Conservation (phyloP, 768 basidiomycete genomes). For the Lentinus brumalis region DNA sequence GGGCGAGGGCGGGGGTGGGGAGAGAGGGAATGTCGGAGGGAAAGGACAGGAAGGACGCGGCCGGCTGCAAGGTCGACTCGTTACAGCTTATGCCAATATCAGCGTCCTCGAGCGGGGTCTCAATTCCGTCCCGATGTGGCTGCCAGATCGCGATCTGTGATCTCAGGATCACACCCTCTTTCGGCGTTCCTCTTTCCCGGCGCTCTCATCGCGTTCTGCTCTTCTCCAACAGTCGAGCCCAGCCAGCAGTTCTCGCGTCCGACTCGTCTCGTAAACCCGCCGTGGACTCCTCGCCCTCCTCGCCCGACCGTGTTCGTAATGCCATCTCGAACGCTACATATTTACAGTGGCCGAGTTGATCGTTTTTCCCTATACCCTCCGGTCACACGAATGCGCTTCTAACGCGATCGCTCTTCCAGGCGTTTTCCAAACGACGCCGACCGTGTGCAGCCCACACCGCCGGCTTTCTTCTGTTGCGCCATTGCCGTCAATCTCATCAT, state of each 20-base stretch:
- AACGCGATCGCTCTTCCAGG: background rate
- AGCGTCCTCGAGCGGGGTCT: background rate
- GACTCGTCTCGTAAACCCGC: background rate
- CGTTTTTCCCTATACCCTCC: background rate
- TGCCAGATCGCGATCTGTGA: background rate
- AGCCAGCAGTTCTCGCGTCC: background rate
- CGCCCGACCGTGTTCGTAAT: background rate
- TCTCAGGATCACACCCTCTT: background rate
- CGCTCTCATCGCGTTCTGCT: background rate
- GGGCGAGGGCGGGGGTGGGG: conserved; percentile 9
- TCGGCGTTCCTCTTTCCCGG: background rate
- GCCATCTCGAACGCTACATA: background rate
- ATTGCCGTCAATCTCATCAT: too few relatives aligned
- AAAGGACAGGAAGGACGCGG: background rate
- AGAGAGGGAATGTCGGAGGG: conserved; percentile 1
- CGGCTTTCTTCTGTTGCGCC: background rate
- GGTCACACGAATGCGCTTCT: background rate
- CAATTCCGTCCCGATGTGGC: background rate
- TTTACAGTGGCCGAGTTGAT: background rate
- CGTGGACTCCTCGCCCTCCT: background rate
- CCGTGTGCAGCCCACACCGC: background rate
- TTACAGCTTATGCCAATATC: background rate
- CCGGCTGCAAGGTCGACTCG: background rate
- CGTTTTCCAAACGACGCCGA: background rate
- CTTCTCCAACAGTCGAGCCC: background rate